Base-by-base conservation (phyloP, 2,329 filamentous ascomycete species). In the Venturia effusa region DNA sequence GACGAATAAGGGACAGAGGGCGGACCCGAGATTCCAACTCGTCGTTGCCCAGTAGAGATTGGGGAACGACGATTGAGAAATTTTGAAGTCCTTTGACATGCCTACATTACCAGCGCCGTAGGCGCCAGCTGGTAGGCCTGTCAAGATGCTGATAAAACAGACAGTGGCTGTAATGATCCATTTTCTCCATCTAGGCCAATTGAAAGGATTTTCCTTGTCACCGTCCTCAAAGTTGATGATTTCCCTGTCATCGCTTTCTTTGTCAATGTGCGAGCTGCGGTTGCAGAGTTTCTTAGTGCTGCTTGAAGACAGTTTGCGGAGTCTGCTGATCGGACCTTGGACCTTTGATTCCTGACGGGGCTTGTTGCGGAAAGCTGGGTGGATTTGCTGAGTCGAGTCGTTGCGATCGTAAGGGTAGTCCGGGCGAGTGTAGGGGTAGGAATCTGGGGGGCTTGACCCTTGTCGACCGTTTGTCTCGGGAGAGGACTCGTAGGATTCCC, bases 1-100 rank as follows among this genome's bases (percentile, higher is more conserved):
- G 17, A 70, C 68, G 30, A 74, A 61, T 62, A 76, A 68, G 45
- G 75, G 71, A 65, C 74, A 73, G 4, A 76, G 24, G 1, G 70
- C 73, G 7, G 73, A 74, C 32, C 75, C 75, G 2, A 74, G 37
- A 32, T 68, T 72, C 75, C 75, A 77, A 40, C 68, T 70, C 0
- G 71, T 69, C 22, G 76, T 71, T 1, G 71, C 67, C 74, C 74
- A 77, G 69, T 74, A 76, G 39, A 70, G 74, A 64, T 76, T 68
- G 22, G 73, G 72, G 62, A 77, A 76, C n/a, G 64, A 55, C 4
- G 70, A 70, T 65, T 77, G 74, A 59, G 67, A 69, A 62, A 76
- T 65, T 17, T 68, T 62, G 66, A 76, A 76, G 4, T 70, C 65
- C 8, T 65, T 60, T 61, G 72, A 72, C 67, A 75, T 73, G 39